phyloP scores from a whole-genome alignment of 345 rosid species.

The Linum trigynum region DNA sequence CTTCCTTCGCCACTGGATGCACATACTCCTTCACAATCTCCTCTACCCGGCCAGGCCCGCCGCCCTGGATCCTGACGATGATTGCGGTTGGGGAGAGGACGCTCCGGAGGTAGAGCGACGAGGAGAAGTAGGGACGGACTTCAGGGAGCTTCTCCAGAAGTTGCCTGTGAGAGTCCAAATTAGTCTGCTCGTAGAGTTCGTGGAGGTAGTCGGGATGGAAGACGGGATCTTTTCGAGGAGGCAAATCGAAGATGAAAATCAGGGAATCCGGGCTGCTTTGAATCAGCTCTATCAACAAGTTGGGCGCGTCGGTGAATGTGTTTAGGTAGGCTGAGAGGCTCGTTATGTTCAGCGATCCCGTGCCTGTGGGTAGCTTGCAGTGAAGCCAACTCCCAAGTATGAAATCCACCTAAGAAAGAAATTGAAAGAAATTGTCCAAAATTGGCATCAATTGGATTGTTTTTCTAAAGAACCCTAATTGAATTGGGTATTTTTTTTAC shows the following conservation, averaged over 20 bases:
- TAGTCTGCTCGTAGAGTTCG: conserved; percentile 52
- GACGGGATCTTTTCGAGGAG: conserved; percentile 72
- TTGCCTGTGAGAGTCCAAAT: conserved; percentile 50
- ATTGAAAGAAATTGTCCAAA: neutral
- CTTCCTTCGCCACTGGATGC: conserved; percentile 4
- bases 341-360: conserved; percentile 55
- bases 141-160: conserved; percentile 42
- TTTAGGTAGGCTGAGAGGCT: conserved; percentile 63
- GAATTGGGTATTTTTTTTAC: conserved; percentile 12
- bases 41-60: neutral
- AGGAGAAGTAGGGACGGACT: conserved; percentile 43
- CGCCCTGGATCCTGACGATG: conserved; percentile 12
- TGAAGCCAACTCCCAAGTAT: conserved; percentile 80
- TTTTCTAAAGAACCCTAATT: too few species aligned
- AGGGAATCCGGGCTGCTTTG: conserved; percentile 51
- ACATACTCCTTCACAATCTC: conserved; percentile 7
- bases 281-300: conserved; percentile 66
- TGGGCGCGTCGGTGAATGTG: conserved; percentile 66
- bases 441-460: neutral
- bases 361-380: conserved; percentile 59
- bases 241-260: conserved; percentile 62
- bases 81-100: conserved; percentile 18
- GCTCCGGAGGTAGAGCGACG: conserved; percentile 63
- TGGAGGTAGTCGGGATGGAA: conserved; percentile 58
- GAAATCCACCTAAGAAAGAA: conserved; percentile 57